Percentiles rank a stretch among this genome's conserved stretches.
phyloP scores from a whole-genome alignment of 768 basidiomycete species.

The Podaxis pistillaris region DNA sequence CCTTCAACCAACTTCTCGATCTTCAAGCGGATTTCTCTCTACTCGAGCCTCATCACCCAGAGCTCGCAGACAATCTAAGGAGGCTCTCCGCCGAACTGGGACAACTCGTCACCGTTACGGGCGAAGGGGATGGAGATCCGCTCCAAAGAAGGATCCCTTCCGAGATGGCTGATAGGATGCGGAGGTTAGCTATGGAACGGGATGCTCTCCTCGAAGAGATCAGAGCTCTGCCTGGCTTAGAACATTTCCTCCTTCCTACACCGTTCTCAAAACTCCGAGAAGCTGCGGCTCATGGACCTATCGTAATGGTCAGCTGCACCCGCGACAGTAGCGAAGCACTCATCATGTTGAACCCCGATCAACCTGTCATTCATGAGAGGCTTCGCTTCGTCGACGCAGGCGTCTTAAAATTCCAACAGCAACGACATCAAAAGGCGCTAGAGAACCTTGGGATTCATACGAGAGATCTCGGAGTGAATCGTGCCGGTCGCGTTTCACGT shows the following conservation, averaged over 20 bases:
- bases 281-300: not conserved
- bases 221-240: not conserved
- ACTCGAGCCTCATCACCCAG: not conserved
- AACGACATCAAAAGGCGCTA: not conserved
- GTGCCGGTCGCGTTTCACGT: not conserved
- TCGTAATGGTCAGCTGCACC: not conserved
- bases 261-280: not conserved
- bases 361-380: not conserved
- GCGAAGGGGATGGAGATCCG: not conserved
- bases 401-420: not conserved
- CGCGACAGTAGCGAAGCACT: not conserved
- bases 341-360: not conserved
- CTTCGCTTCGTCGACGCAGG: not conserved
- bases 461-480: not conserved
- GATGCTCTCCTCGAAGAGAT: not conserved
- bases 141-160: not conserved
- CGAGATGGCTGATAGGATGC: not conserved
- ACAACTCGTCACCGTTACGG: not conserved
- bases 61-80: not conserved
- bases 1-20: no score
- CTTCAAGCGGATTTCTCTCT: not conserved
- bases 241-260: not conserved
- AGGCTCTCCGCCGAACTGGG: not conserved
- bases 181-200: not conserved
- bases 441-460: not conserved